These are phyloP conservation scores for Globisporangium heterothallicum DNA, from an alignment of 352 stramenopile species.

Conservation along the genomic window DNA sequence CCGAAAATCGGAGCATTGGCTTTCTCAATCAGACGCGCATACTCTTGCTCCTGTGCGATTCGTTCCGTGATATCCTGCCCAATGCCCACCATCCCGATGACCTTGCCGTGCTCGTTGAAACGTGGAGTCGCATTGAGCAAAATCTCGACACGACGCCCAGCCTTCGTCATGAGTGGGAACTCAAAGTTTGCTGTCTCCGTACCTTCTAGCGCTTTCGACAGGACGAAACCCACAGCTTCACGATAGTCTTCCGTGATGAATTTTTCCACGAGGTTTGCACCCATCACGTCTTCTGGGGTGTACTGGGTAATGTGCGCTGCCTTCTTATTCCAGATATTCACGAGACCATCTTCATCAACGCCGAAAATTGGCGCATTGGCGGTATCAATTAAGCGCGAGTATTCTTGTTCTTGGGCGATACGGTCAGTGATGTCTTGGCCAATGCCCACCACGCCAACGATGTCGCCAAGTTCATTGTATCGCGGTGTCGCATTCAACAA, in stretches of 20 bases:
- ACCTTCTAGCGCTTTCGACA: conserved; percentile 55
- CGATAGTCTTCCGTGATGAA: conserved; percentile 86
- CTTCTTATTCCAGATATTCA: conserved; percentile 93
- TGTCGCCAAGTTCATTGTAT: conserved; percentile 69
- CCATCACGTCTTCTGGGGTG: conserved; percentile 84
- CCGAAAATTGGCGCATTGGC: conserved; percentile 89
- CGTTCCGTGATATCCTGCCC: conserved; percentile 80
- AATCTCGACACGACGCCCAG: conserved; percentile 72
- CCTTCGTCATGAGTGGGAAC: conserved; percentile 82
- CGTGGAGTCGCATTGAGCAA: conserved; percentile 78
- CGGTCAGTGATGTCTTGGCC: conserved; percentile 82
- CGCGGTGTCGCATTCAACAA: conserved; percentile 72
- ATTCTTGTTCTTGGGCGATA: conserved; percentile 90
- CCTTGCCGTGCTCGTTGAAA: conserved; percentile 69
- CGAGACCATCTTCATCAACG: conserved; percentile 67
- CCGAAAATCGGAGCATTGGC: conserved; percentile 67
- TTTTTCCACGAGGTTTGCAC: conserved; percentile 82
- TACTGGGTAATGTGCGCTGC: conserved; percentile 89
- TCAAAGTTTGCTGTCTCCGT: conserved; percentile 81
- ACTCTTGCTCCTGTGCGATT: conserved; percentile 70
- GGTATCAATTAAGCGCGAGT: conserved; percentile 83
- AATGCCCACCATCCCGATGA: conserved; percentile 88
- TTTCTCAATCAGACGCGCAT: conserved; percentile 48
- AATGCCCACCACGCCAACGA: conserved; percentile 81
- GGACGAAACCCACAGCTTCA: conserved; percentile 46